These are phyloP conservation scores for Ustilago hordei DNA, from an alignment of 1,284 basidiomycete genomes.

Conservation along the genomic window DNA sequence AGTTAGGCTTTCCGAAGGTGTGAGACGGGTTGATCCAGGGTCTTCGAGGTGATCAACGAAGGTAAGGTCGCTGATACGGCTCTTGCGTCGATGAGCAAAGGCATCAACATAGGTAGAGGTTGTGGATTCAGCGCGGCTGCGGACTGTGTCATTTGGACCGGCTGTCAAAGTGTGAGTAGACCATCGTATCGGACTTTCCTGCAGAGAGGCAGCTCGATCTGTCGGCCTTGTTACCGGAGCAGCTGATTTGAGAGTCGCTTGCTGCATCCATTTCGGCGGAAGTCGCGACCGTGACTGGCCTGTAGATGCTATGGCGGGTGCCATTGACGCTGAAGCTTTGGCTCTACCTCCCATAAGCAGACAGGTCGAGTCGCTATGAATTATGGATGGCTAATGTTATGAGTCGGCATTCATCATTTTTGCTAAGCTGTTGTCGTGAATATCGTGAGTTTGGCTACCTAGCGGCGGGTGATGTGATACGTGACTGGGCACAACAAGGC, in stretches of 20 bases:
- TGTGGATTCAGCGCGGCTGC: conserved; percentile 39
- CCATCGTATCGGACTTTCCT: conserved; percentile 26
- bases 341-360: background rate
- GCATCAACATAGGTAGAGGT: conserved; percentile 44
- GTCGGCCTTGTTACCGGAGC: conserved; percentile 8
- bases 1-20: conserved; percentile 11
- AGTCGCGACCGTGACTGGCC: conserved; percentile 44
- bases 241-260: conserved; percentile 10
- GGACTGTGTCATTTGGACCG: conserved; percentile 32
- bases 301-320: conserved; percentile 26
- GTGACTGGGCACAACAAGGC: background rate
- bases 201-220: conserved; percentile 9
- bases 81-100: conserved; percentile 45
- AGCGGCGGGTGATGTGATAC: background rate
- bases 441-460: background rate
- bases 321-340: conserved; percentile 13
- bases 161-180: conserved; percentile 30
- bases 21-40: conserved; percentile 5
- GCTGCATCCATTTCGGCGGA: conserved; percentile 40
- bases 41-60: conserved; percentile 31
- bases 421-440: background rate
- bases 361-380: background rate
- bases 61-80: conserved; percentile 45
- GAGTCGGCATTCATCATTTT: background rate
- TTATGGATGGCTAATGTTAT: background rate